Conservation (phyloP, 2,329 filamentous ascomycete genomes). For the Volutella citrinella region DNA sequence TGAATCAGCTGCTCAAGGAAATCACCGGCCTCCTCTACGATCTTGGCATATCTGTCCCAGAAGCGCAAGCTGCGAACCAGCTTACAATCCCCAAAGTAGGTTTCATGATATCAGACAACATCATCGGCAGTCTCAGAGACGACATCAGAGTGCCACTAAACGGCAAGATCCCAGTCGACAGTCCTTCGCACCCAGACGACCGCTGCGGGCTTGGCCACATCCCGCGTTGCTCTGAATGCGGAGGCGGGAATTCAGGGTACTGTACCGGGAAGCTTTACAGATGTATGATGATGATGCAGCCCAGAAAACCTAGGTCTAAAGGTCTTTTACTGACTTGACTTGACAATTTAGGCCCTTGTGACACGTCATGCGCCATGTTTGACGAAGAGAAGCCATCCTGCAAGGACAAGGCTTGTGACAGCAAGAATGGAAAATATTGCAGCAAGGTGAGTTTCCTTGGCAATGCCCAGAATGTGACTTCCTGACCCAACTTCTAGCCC, state of each 20-base stretch:
- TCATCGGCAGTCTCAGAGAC: slow-evolving; percentile 1
- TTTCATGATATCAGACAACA: slow-evolving; percentile 1
- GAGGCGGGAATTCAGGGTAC: slow-evolving; percentile 1
- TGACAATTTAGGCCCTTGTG: slow-evolving; percentile 1
- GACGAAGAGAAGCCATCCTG: not conserved
- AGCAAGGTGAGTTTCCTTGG: slow-evolving; percentile 1
- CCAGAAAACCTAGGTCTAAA: not conserved
- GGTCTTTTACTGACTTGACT: not conserved
- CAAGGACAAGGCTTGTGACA: not conserved
- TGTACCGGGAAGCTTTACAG: slow-evolving; percentile 1
- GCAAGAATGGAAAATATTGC: slow-evolving; percentile 1
- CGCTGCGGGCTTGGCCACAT: not conserved
- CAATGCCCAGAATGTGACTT: no score
- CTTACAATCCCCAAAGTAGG: slow-evolving; percentile 1
- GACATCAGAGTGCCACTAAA: not conserved
- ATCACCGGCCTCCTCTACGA: not conserved
- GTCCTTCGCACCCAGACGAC: not conserved
- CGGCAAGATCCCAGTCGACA: slow-evolving; percentile 1
- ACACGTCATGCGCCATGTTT: not conserved
- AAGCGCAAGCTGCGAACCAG: not conserved
- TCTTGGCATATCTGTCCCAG: slow-evolving; percentile 1
- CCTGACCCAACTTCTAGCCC: not conserved
- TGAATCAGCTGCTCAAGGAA: not conserved
- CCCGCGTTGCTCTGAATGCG: not conserved
- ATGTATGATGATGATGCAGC: no score